A percentile compares a stretch with the other conserved stretches of the same genome.
These are phyloP conservation scores for Ambrosia trifida DNA, from an alignment of 129 eudicot species.

Conservation along the genomic window DNA sequence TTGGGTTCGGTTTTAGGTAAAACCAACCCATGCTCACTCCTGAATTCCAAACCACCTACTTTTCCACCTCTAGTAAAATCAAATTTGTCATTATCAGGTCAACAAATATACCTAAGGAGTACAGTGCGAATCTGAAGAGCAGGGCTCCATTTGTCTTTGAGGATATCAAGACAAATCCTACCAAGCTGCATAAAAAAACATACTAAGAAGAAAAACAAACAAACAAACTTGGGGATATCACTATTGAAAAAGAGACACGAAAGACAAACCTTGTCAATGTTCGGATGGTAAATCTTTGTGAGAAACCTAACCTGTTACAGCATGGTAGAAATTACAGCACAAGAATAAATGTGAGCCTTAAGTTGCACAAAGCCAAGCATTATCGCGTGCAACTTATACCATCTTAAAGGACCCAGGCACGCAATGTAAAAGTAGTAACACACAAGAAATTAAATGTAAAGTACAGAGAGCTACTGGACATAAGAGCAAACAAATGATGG, in stretches of 20 bases:
- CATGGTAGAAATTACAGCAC: conserved; percentile 17
- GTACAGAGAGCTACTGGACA: not conserved
- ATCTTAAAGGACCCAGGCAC: not conserved
- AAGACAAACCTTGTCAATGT: conserved; percentile 52
- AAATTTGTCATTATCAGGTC: not conserved
- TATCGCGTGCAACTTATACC: conserved; percentile 1
- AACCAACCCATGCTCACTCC: not conserved
- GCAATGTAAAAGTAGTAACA: not conserved
- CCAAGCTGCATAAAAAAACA: conserved; percentile 40
- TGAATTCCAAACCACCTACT: not conserved
- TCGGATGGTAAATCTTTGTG: conserved; percentile 55
- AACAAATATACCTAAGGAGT: conserved; percentile 39
- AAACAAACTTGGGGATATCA: conserved; percentile 10
- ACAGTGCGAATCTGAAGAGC: conserved; percentile 65
- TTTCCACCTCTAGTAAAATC: not conserved
- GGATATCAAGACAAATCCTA: conserved; percentile 60
- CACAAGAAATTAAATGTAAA: not conserved
- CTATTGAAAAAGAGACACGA: conserved; percentile 7
- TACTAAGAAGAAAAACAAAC: not conserved
- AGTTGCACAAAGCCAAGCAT: conserved; percentile 8
- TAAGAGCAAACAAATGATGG: not conserved
- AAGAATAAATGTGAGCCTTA: not conserved
- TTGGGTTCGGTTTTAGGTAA: no score
- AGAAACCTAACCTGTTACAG: conserved; percentile 53
- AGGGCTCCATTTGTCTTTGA: conserved; percentile 64